phyloP scores from a whole-genome alignment of 495 filamentous ascomycete genomes.

The Choiromyces venosus region DNA sequence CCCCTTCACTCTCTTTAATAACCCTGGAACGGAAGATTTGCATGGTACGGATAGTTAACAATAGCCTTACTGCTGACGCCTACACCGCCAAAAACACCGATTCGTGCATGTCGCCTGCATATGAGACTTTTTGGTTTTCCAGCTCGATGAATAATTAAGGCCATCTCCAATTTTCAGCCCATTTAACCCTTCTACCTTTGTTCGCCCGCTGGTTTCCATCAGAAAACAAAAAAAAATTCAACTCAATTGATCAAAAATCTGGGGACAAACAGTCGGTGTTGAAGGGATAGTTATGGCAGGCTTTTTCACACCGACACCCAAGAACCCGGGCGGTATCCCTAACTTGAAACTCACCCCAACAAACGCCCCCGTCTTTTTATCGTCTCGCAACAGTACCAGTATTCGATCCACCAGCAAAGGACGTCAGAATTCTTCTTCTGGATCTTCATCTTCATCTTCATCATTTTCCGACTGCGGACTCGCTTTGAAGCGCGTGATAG shows the following conservation, averaged over 20 bases:
- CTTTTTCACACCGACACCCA: constrained; percentile 37
- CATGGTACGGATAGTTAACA: constrained; percentile 32
- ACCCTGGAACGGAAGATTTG: constrained; percentile 21
- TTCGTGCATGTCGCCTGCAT: constrained; percentile 36
- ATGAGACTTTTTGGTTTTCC: constrained; percentile 36
- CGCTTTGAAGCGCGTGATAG: constrained; percentile 75
- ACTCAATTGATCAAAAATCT: constrained; percentile 27
- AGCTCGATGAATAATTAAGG: constrained; percentile 36
- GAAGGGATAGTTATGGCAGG: constrained; percentile 38
- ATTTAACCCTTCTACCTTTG: constrained; percentile 16
- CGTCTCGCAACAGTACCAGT: constrained; percentile 44
- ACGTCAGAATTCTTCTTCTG: constrained; percentile 33
- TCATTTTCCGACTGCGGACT: constrained; percentile 48
- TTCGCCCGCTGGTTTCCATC: constrained; percentile 27
- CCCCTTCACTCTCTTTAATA: constrained; percentile 28
- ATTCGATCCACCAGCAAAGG: constrained; percentile 57
- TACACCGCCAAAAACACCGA: constrained; percentile 19
- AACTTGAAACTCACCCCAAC: constrained; percentile 70
- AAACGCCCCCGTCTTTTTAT: constrained; percentile 65
- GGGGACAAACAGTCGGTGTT: constrained; percentile 30
- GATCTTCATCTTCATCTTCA: constrained; percentile 31
- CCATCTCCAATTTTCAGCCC: constrained; percentile 21
- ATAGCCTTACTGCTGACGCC: constrained; percentile 27
- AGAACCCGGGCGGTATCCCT: constrained; percentile 34
- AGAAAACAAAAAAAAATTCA: constrained; percentile 5